A percentile compares a stretch with the other conserved stretches of the same genome.
Conservation (phyloP, 441 rosid genomes). For the Gossypium davidsonii region DNA sequence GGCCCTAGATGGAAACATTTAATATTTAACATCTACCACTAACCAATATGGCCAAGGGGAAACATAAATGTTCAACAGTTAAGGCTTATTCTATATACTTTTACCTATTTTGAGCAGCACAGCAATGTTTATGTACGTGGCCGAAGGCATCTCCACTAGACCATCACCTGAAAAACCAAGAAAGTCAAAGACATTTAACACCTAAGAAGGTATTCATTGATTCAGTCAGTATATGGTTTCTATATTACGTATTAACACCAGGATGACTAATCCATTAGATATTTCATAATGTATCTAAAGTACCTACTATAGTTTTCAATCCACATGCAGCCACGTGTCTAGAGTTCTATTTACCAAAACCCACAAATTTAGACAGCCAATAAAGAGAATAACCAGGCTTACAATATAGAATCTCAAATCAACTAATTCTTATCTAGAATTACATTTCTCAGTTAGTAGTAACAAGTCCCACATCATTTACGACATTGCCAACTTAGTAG, state of each 20-base stretch:
- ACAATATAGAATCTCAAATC: not conserved
- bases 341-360: not conserved
- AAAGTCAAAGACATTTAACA: no score
- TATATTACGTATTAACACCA: not conserved
- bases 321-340: not conserved
- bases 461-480: not conserved
- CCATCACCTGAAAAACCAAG: no score
- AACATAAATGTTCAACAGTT: no score
- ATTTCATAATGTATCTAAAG: not conserved
- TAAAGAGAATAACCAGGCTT: not conserved
- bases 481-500: not conserved
- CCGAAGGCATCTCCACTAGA: not conserved
- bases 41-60: no score
- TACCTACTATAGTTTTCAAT: not conserved
- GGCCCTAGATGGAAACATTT: no score
- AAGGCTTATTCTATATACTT: no score
- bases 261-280: no score
- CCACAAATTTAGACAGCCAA: not conserved
- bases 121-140: not conserved
- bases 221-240: not conserved
- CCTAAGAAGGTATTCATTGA: not conserved
- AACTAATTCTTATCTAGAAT: not conserved
- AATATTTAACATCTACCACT: no score
- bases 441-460: not conserved
- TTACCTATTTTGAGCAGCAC: no score